Evolutionary conservation across 768 basidiomycete genomes (phyloP).

Genomic region (Phlegmacium glaucopus): DNA sequence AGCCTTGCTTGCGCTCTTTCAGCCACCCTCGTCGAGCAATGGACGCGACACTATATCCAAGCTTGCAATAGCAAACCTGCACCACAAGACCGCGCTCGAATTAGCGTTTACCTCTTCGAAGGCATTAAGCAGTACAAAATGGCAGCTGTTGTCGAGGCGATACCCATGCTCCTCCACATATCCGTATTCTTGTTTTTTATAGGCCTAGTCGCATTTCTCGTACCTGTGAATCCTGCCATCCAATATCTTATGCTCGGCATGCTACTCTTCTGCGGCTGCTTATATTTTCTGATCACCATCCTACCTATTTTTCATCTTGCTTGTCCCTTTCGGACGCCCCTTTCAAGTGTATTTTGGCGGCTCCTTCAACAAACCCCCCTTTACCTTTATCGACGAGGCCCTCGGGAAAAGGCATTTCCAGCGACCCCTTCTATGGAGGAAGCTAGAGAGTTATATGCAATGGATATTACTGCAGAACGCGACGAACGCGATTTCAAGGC

Average conservation of each 20-base stretch:
- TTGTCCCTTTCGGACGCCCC: constrained; percentile 34
- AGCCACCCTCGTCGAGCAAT: constrained; percentile 47
- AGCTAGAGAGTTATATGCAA: constrained; percentile 33
- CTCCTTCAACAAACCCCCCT: constrained; percentile 23
- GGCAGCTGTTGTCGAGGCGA: constrained; percentile 33
- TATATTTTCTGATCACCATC: constrained; percentile 30
- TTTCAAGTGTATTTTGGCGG: constrained; percentile 30
- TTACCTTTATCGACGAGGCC: constrained; percentile 18
- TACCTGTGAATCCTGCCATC: constrained; percentile 30
- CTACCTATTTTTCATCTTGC: constrained; percentile 29
- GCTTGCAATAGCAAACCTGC: constrained; percentile 28
- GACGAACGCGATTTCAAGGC: constrained; percentile 37
- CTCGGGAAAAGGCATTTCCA: constrained; percentile 12
- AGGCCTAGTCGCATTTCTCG: constrained; percentile 42
- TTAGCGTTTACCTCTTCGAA: constrained; percentile 37
- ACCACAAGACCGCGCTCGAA: constrained; percentile 37
- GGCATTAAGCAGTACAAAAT: constrained; percentile 37
- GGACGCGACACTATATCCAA: constrained; percentile 41
- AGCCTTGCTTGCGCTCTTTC: constrained; percentile 39
- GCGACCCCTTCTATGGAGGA: constrained; percentile 22
- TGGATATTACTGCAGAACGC: constrained; percentile 28
- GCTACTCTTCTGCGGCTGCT: constrained; percentile 22
- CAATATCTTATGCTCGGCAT: constrained; percentile 28
- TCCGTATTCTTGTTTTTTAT: constrained; percentile 50
- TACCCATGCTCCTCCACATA: constrained; percentile 45